These are phyloP conservation scores for Aurifilum marmelostoma DNA, from an alignment of 2,329 filamentous ascomycete species.

Conservation along the genomic window DNA sequence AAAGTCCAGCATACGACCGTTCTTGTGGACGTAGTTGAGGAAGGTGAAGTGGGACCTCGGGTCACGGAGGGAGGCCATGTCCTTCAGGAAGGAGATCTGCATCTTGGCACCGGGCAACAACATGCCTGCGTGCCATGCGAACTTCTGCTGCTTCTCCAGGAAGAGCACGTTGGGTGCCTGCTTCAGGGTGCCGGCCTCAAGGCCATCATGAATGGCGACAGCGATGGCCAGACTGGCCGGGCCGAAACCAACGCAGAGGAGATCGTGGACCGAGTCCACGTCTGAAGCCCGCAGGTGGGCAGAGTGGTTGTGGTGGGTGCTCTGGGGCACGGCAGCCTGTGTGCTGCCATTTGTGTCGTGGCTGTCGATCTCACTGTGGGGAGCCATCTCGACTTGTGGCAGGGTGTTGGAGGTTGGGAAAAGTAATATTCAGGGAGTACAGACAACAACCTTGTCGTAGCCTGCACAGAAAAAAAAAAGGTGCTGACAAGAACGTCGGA, in stretches of 20 bases:
- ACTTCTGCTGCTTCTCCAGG: conserved; percentile 80
- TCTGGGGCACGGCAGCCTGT: conserved; percentile 16
- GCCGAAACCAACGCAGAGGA: conserved; percentile 91
- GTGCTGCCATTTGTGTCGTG: conserved; percentile 26
- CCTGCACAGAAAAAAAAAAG: neutral
- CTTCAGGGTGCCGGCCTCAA: conserved; percentile 54
- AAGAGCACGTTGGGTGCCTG: conserved; percentile 75
- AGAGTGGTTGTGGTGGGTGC: conserved; percentile 37
- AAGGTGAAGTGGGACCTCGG: conserved; percentile 93
- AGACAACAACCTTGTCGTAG: conserved; percentile 9
- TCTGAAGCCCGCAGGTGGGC: conserved; percentile 47
- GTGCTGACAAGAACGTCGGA: neutral
- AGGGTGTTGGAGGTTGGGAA: neutral
- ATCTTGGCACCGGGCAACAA: conserved; percentile 90
- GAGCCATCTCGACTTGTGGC: conserved; percentile 22
- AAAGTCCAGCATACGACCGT: conserved; percentile 83
- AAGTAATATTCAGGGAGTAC: neutral
- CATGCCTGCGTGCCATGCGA: conserved; percentile 96
- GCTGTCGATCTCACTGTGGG: conserved; percentile 29
- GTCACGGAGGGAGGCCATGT: conserved; percentile 86
- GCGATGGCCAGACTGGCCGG: conserved; percentile 89
- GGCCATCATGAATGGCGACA: conserved; percentile 82
- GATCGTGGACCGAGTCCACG: conserved; percentile 72
- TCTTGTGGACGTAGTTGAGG: conserved; percentile 86
- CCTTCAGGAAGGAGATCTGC: conserved; percentile 98